phyloP scores from a whole-genome alignment of 2,329 filamentous ascomycete genomes.

The Chrysoporthe deuterocubensis region DNA sequence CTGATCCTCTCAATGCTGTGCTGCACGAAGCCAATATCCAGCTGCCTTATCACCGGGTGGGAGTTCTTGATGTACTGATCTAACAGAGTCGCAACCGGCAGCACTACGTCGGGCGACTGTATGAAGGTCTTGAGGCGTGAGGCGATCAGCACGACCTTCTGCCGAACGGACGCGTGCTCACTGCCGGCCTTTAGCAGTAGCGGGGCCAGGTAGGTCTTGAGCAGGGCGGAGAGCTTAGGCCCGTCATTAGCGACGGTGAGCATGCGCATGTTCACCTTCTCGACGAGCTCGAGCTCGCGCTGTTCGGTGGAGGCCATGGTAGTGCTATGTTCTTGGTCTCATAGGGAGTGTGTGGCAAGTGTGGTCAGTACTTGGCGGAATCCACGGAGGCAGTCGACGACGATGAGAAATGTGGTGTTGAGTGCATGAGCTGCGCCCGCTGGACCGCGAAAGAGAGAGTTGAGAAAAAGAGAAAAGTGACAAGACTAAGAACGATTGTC shows the following conservation, averaged over 20 bases:
- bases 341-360: background rate
- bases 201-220: constrained; percentile 79
- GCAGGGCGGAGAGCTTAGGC: constrained; percentile 75
- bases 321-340: background rate
- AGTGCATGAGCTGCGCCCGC: background rate
- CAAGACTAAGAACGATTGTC: background rate
- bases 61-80: constrained; percentile 86
- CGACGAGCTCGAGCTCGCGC: constrained; percentile 79
- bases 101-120: constrained; percentile 63
- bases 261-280: constrained; percentile 85
- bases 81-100: constrained; percentile 83
- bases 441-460: background rate
- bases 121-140: constrained; percentile 59
- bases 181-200: constrained; percentile 86
- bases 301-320: constrained; percentile 54
- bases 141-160: constrained; percentile 64
- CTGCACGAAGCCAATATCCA: constrained; percentile 88
- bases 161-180: constrained; percentile 77
- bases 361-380: background rate
- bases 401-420: background rate
- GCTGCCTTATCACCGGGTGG: constrained; percentile 78
- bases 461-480: background rate
- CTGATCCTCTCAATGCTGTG: constrained; percentile 67
- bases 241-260: constrained; percentile 80
- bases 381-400: background rate